Evolutionary conservation across 2,329 filamentous ascomycete species (phyloP), one percentile per base, ranked within the genome.

Genomic region (Xylaria arbuscula): DNA sequence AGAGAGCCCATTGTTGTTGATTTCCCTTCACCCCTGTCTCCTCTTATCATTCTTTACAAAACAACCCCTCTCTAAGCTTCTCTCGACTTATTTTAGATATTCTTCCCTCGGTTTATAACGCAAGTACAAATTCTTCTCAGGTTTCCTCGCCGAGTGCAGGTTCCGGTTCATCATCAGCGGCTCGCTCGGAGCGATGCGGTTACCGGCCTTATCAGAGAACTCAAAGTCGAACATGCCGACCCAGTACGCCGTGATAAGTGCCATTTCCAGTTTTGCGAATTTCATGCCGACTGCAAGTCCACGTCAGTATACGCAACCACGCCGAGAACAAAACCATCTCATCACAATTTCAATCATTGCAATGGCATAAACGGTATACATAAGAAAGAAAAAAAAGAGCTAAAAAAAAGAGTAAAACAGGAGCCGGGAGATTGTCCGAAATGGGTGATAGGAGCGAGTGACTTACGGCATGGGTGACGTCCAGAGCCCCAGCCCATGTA

Each of bases 191-290:
- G 38, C 60, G 8, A 77, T 64, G 28, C 61, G 71, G 2, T 76
- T 78, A 2, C 82, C 83, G 9, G 77, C 69, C 64, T 75, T 72
- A 56, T 85, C 80, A 24, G 75, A 72, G 11, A 84, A 75, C 34
- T 80, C 75, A 65, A 82, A 80, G 56, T 85, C 81, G 69, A 85
- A 86, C 42, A 78, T 78, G 3, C 81, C 82, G 36, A 84, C 62
- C 67, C 84, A 85, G 72, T 83, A 84, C 0, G 83, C 83, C 0
- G 80, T 81, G 65, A 86, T 84, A 62, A 86, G 71, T 55, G 82
- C 82, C 68, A 82, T 81, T 72, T 86, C 84, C 2, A 86, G 76
- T 72, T 85, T 85, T 1, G 84, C 83, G 70, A 86, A 86, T 62
- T 62, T 71, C 74, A 74, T 75, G 19, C 74, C 62, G 79, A 80